phyloP scores from a whole-genome alignment of 2,329 filamentous ascomycete species.

The Coniella lustricola region DNA sequence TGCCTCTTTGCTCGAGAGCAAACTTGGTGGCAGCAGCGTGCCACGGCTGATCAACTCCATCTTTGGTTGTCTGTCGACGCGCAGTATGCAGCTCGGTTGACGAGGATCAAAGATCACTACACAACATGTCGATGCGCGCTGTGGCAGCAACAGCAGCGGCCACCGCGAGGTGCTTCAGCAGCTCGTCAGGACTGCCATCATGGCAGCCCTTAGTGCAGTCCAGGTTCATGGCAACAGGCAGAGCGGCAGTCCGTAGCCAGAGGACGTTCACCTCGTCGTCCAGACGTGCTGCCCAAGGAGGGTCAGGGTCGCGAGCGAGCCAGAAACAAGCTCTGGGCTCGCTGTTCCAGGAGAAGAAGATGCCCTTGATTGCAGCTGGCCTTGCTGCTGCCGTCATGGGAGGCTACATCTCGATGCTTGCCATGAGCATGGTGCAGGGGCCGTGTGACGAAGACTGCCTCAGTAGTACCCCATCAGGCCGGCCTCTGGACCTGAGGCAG shows the following conservation, averaged over 20 bases:
- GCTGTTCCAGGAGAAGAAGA: constrained; percentile 29
- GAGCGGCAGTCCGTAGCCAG: not conserved
- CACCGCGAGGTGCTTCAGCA: too few relatives aligned
- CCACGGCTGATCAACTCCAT: too few relatives aligned
- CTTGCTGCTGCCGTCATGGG: constrained; percentile 39
- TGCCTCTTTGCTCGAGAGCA: too few relatives aligned
- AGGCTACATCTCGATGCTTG: constrained; percentile 37
- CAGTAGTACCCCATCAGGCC: constrained; percentile 38
- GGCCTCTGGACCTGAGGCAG: constrained; percentile 38
- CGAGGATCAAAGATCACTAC: too few relatives aligned
- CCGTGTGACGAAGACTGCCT: constrained; percentile 19
- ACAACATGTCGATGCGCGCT: not conserved
- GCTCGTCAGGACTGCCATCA: not conserved
- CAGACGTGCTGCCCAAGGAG: not conserved
- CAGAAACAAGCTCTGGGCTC: constrained; percentile 17
- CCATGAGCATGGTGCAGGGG: constrained; percentile 28
- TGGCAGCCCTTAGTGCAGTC: not conserved
- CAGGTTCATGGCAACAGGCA: not conserved
- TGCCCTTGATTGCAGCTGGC: constrained; percentile 41
- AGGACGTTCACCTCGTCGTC: not conserved
- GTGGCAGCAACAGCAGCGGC: not conserved
- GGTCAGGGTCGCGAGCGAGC: not conserved
- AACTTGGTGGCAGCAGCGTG: too few relatives aligned
- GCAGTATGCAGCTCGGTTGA: too few relatives aligned
- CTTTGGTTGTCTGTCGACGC: too few relatives aligned